These are phyloP conservation scores for Brasenia schreberi DNA, from an alignment of 164 flowering plant species.

Conservation along the genomic window DNA sequence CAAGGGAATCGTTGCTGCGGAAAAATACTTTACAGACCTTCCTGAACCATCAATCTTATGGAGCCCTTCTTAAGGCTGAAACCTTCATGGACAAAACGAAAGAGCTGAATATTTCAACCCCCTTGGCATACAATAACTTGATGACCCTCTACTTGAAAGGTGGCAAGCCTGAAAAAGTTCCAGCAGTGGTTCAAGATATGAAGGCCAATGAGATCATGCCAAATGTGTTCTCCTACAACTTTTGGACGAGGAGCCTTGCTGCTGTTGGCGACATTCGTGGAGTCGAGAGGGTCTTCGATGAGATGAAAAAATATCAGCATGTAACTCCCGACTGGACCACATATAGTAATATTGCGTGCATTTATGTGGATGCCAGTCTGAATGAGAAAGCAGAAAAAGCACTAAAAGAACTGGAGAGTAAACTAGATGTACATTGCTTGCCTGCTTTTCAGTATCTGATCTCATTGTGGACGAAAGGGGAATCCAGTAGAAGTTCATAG, in stretches of 20 bases:
- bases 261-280: slow-evolving; percentile 63
- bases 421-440: slow-evolving; percentile 29
- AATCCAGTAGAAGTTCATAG: slow-evolving; percentile 71
- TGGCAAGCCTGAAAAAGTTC: slow-evolving; percentile 54
- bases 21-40: slow-evolving; percentile 58
- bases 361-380: slow-evolving; percentile 66
- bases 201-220: slow-evolving; percentile 46
- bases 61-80: slow-evolving; percentile 90
- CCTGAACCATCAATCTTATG: slow-evolving; percentile 76
- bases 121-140: slow-evolving; percentile 84
- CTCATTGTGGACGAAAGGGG: slow-evolving; percentile 57
- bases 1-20: slow-evolving; percentile 53
- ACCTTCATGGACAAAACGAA: slow-evolving; percentile 84
- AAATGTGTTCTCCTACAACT: slow-evolving; percentile 67
- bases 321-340: slow-evolving; percentile 81
- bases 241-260: slow-evolving; percentile 92
- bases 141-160: slow-evolving; percentile 75
- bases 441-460: slow-evolving; percentile 70
- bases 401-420: slow-evolving; percentile 76
- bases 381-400: slow-evolving; percentile 71
- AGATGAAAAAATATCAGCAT: slow-evolving; percentile 80
- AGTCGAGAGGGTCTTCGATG: slow-evolving; percentile 78
- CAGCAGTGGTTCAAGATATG: slow-evolving; percentile 70
- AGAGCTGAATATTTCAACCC: slow-evolving; percentile 43
- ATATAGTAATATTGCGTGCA: slow-evolving; percentile 81